A percentile compares a stretch with the other conserved stretches of the same genome.
Evolutionary conservation across 192 early-diverging fungal genomes (phyloP).

Genomic region (Rhizoclosmatium globosum): DNA sequence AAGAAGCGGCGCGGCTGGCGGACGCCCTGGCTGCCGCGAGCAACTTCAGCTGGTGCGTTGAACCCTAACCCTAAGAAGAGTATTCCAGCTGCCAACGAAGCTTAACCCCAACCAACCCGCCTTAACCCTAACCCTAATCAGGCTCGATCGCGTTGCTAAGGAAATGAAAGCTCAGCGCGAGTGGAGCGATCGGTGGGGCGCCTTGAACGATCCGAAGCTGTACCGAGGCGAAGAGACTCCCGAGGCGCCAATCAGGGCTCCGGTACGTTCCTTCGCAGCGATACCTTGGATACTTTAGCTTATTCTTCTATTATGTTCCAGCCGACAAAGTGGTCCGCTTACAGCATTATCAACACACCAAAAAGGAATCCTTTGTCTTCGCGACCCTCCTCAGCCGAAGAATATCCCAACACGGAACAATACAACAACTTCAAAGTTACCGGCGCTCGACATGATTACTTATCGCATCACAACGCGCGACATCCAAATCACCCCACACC

Average conservation of each 20-base stretch:
- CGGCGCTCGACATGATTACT: conserved; percentile 13
- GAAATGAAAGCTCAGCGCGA: conserved; percentile 45
- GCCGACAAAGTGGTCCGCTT: conserved; percentile 43
- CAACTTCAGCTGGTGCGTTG: conserved; percentile 8
- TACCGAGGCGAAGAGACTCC: conserved; percentile 37
- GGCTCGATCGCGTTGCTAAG: conserved; percentile 50
- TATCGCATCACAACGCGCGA: conserved; percentile 17
- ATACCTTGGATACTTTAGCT: no score
- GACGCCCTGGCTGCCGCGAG: conserved; percentile 1
- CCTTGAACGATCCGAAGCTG: conserved; percentile 46
- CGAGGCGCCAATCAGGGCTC: background rate
- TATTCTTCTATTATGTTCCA: background rate
- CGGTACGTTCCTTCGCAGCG: background rate
- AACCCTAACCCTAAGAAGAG: background rate
- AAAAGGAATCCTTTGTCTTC: conserved; percentile 57
- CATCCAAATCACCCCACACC: conserved; percentile 23
- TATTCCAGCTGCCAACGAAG: background rate
- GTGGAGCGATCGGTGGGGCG: conserved; percentile 49
- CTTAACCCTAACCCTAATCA: background rate
- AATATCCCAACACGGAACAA: background rate
- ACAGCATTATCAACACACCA: conserved; percentile 29
- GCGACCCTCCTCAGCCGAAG: conserved; percentile 76
- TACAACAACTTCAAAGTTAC: conserved; percentile 29
- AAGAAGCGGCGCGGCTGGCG: conserved; percentile 16
- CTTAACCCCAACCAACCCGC: no score